Base-by-base conservation (phyloP, 345 rosid species). In the Barbarea vulgaris region DNA sequence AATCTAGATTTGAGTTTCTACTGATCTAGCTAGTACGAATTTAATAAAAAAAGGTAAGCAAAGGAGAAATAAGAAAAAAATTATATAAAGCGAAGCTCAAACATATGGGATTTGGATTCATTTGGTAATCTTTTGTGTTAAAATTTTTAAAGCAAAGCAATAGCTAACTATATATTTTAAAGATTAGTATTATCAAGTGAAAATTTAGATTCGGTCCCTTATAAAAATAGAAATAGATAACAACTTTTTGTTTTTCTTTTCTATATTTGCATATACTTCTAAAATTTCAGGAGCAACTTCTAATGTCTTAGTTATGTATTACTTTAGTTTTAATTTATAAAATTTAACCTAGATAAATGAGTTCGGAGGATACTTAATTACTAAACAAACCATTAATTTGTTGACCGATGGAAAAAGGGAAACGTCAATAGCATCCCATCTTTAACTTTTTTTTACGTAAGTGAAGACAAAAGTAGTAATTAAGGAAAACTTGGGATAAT, bases 401-500 rank as follows among this genome's bases (percentile, higher is more conserved):
- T 75, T 75, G 73, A 59, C 68, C 62, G 36, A 28, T 33, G 60
- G 14, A 14, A 50, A 59, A 25, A 36, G 51, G 59, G 39, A 65
- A 74, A 30, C 55, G 70, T 73, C 70, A 0, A 73, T 31, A 28
- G 33, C 37, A 55, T 55, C 70, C 11, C 25, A 30, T 17, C 66
- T 74, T 68, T 67, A 46, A 74, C 42, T 9, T 25, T 27, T 66
- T 74, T 60, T 41, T 19, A 67, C 74, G 55, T 14, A 60, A 28
- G 56, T 39, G 74, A 76, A 61, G 69, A 51, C 56, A 76, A 52
- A 68, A 76, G 74, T 69, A 69, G 79, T 61, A 53, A 69, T 69
- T 42, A 76, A 69, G 70, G 70, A 76, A 76, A 76, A 56, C 50
- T 44, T 46, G 51, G 51, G 51, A 46, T 5, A 46, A 17, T 46